Base-by-base conservation (phyloP, 108 stramenopile species). In the Fragilariopsis cylindrus region DNA sequence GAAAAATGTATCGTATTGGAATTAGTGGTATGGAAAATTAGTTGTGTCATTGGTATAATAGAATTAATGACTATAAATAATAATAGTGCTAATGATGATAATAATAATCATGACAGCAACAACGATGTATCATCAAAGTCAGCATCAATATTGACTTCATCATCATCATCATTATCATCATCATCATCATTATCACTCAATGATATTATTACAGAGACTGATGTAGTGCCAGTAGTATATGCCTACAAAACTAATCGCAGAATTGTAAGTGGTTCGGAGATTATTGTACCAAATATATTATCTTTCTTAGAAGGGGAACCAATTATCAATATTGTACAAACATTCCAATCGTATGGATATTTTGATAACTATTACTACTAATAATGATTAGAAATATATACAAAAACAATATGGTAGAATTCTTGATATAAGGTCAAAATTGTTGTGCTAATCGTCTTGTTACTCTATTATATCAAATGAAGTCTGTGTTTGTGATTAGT, bases 271-370 rank as follows among this genome's bases (percentile, higher is more conserved):
- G 88, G 88, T 55, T 83, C 86, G 13, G 85, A 89, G 73, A 70
- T 81, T 16, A 87, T 89, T 64, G 70, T 87, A 16, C 82, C 84
- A n/a, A 76, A 79, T 65, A 86, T 89, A 1, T 57, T 87, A 19
- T 78, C 86, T 5, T 87, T 82, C 68, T n/a, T 87, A 48, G 88
- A 89, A 67, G 68, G 77, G 57, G 88, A 89, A 49, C 78, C 86
- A 18, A 73, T 87, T 60, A 66, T 74, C 4, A 52, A 30, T 11
- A 46, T 81, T 30, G 4, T 81, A 56, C 73, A 85, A 19, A 16
- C 73, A n/a, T 75, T 88, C 6, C 48, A 53, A 46, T 77, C 82
- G 65, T 58, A 48, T 12, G 67, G 67, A 13, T 68, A 68, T 50
- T 48, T 68, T 13, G 67, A 44, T 4, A 63, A 52, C 12, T 13